These are phyloP conservation scores for Tetradesmus lagerheimii DNA, from an alignment of 139 green algal species.

Conservation along the genomic window DNA sequence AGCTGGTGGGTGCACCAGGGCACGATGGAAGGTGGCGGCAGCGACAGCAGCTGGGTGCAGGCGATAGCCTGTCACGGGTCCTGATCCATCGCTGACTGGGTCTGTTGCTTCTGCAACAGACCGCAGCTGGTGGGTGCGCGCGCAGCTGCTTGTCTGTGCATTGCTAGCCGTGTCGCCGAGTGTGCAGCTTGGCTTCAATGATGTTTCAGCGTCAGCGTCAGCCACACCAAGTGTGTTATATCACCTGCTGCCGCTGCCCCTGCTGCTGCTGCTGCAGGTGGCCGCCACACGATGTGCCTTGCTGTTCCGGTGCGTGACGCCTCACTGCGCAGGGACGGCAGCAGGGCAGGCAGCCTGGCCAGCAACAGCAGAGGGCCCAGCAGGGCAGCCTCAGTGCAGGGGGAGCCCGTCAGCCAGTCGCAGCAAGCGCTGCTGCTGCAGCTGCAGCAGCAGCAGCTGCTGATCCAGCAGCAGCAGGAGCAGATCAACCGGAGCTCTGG, in stretches of 20 bases:
- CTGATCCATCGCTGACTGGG: no score
- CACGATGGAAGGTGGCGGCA: no score
- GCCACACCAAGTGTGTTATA: no score
- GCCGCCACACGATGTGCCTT: slow-evolving; percentile 79
- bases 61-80: no score
- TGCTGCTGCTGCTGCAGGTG: slow-evolving; percentile 32
- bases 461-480: background rate
- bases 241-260: no score
- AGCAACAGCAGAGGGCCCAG: slow-evolving; percentile 38
- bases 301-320: slow-evolving; percentile 71
- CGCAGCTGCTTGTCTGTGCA: no score
- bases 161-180: no score
- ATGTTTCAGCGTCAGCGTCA: no score
- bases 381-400: slow-evolving; percentile 7
- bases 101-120: background rate
- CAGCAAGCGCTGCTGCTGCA: background rate
- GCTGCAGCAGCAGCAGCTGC: background rate
- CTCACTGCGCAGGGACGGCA: background rate
- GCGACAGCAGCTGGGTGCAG: no score
- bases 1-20: no score
- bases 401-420: background rate
- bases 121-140: background rate
- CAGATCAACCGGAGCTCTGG: background rate
- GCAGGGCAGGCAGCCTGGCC: slow-evolving; percentile 11
- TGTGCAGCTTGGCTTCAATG: no score